phyloP scores from a whole-genome alignment of 2,329 filamentous ascomycete genomes.

The Trichoderma cornu-damae region DNA sequence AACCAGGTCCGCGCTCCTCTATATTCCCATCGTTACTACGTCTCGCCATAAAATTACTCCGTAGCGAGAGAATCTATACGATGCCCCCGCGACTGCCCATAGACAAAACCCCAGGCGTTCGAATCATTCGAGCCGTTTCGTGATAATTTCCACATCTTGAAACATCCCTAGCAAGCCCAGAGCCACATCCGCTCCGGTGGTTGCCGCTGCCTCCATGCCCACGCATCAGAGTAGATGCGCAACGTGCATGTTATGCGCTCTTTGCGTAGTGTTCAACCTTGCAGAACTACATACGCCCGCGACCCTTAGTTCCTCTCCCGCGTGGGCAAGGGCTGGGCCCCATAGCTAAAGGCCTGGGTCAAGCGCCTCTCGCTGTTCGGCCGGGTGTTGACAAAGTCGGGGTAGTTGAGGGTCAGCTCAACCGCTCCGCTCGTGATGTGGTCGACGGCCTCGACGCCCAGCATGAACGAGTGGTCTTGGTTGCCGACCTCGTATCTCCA shows the following conservation, averaged over 20 bases:
- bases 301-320: conserved; percentile 20
- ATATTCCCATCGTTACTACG: conserved; percentile 14
- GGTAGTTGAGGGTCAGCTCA: conserved; percentile 92
- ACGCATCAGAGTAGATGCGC: conserved; percentile 25
- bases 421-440: conserved; percentile 83
- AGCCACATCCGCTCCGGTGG: conserved; percentile 21
- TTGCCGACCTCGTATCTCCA: conserved; percentile 97
- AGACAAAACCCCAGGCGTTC: conserved; percentile 8
- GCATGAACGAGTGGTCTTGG: conserved; percentile 97
- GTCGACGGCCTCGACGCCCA: conserved; percentile 89
- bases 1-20: conserved; percentile 3
- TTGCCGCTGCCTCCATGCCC: conserved; percentile 25
- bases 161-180: conserved; percentile 21
- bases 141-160: conserved; percentile 26
- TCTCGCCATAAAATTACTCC: conserved; percentile 1
- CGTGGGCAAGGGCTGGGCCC: conserved; percentile 28
- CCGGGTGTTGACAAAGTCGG: conserved; percentile 85
- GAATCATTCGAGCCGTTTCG: conserved; percentile 5
- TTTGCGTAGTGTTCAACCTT: conserved; percentile 9
- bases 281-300: not conserved
- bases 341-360: conserved; percentile 43
- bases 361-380: conserved; percentile 50
- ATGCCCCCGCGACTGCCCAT: conserved; percentile 16
- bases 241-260: conserved; percentile 22
- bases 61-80: conserved; percentile 15